Evolutionary conservation across 208 protist genomes (phyloP), one percentile per base, ranked within the genome.

Genomic region (Trypanosoma boissoni): DNA sequence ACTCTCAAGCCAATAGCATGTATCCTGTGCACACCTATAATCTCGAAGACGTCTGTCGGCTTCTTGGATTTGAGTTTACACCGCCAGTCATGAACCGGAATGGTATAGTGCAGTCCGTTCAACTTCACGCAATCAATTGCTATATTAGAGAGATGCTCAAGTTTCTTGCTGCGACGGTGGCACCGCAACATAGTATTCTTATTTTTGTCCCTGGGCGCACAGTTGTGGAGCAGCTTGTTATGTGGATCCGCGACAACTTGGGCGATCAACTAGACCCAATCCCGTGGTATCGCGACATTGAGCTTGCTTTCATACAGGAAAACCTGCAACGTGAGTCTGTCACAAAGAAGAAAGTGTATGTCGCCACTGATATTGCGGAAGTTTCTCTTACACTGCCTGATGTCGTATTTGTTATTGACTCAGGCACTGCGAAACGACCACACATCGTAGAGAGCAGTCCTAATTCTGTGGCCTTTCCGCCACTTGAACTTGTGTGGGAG

Each of bases 301-400:
- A 94, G 44, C 58, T 96, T 10, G 56, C 85, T 16, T 58, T 81
- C 18, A 85, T 99, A n/a, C 94, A 99, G 60, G 88, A 81, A 26
- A 82, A 82, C 2, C 61, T 98, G 0, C 57, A 93, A n/a, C 76
- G 81, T 4, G 70, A 94, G 16, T 78, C 97, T 39, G 64, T 62
- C 10, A 90, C 76, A 31, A 74, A 78, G 16, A 80, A 96, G 49
- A 98, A 98, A 71, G 78, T 98, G 10, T 91, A 98, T 49, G 56
- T 98, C 16, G 81, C 91, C 16, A 98, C 97, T 7, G 97, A 98
- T 72, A 98, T 98, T 66, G 97, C 97, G 7, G 97, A 99, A 68
- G 98, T 97, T 8, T 94, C 83, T 28, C 52, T 99, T 7, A 99
- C 97, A 23, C 88, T 99, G 54, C 94, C 97, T 9, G 97, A 99